Evolutionary conservation across 2,329 filamentous ascomycete species (phyloP).

Genomic region (Paecilomyces variotii): DNA sequence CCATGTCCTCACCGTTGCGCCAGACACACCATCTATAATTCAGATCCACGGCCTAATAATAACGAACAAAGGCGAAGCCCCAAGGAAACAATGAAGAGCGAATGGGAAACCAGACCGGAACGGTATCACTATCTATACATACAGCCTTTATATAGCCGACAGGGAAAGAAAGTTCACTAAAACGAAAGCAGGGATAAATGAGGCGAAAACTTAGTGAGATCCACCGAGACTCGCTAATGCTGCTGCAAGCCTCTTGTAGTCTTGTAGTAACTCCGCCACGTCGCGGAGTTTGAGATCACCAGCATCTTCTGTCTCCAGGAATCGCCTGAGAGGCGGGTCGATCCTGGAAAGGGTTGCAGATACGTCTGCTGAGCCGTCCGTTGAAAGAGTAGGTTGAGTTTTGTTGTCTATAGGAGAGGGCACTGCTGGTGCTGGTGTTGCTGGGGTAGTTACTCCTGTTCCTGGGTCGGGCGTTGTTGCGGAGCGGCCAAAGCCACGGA

Average conservation of each 20-base stretch:
- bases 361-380: constrained; percentile 12
- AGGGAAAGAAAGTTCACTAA: neutral
- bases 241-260: constrained; percentile 64
- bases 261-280: constrained; percentile 61
- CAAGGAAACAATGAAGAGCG: neutral
- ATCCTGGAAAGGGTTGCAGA: constrained; percentile 12
- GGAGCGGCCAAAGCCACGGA: constrained; percentile 62
- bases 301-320: constrained; percentile 63
- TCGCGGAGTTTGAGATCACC: constrained; percentile 66
- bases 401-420: constrained; percentile 32
- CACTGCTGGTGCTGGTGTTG: constrained; percentile 31
- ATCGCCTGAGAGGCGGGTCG: constrained; percentile 60
- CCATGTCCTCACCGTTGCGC: neutral
- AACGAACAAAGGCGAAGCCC: neutral
- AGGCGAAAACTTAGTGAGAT: neutral
- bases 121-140: neutral
- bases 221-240: constrained; percentile 47
- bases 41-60: neutral
- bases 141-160: neutral
- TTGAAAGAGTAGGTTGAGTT: constrained; percentile 16
- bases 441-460: constrained; percentile 18
- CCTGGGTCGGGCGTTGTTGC: constrained; percentile 1
- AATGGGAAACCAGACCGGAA: neutral
- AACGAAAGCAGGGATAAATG: neutral
- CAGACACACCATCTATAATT: neutral